Base-by-base conservation (phyloP, 2,329 filamentous ascomycete genomes). In the Didymella sp. region DNA sequence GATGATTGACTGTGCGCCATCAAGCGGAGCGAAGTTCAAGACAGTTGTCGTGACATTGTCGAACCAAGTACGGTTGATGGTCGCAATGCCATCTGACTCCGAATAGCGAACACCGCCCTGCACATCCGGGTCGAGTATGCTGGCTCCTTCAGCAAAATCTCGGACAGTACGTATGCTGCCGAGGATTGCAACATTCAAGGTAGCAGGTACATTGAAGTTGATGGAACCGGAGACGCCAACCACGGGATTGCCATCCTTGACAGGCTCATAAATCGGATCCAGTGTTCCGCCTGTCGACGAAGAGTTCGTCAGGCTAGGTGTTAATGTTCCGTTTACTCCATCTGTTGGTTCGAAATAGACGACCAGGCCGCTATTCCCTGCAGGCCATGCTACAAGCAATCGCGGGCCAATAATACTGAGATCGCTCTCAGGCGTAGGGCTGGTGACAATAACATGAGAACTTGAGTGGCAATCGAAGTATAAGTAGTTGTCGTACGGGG, bases 401-500 rank as follows among this genome's bases (percentile, higher is more conserved):
- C 86, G 78, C 8, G 86, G 85, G 0, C 80, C 78, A 57, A 87
- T 84, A 30, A 85, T 75, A 1, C 76, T 80, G 1, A 87, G 73
- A 62, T 87, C 80, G 53, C 82, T 86, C 15, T 80, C 77, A 1
- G 78, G 64, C 0, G 82, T 70, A 13, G 86, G 86, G 56, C 79
- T 87, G 0, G 85, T 88, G 0, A 89, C 75, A 0, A 89, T 81
- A 0, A 86, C 84, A 61, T 89, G 86, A 5, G 80, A 80, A 30
- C 83, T 81, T 1, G 81, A 79, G 59, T 86, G 79, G 70, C 85
- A 88, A 66, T 89, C 86, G 0, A 85, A 87, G 62, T 87, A 85
- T 73, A 89, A 87, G 72, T 85, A 87, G 65, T 89, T 88, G 35
- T 85, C 78, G 58, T 88, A 87, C 0, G 86, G 86, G 1, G 81